Conservation (phyloP, 192 early-diverging fungal species). For the Lobulomyces angularis region DNA sequence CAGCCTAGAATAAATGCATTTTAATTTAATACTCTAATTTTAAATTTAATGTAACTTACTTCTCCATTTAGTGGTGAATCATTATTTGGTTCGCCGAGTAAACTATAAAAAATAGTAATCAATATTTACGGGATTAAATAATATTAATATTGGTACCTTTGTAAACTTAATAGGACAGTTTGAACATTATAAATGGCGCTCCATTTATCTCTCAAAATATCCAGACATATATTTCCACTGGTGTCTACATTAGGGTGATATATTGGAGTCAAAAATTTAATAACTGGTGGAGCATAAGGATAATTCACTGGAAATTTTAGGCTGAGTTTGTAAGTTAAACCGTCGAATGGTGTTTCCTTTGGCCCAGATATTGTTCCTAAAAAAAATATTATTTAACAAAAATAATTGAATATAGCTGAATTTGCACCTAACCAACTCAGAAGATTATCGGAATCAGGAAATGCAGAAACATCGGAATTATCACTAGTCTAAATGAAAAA, state of each 20-base stretch:
- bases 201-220: slow-evolving; percentile 52
- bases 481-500: slow-evolving; percentile 47
- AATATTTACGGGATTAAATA: too few relatives aligned
- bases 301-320: slow-evolving; percentile 38
- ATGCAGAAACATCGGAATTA: slow-evolving; percentile 50
- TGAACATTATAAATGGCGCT: slow-evolving; percentile 41
- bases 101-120: too few relatives aligned
- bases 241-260: slow-evolving; percentile 42
- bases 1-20: too few relatives aligned
- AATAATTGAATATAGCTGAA: not conserved
- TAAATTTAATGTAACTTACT: too few relatives aligned
- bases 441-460: slow-evolving; percentile 46
- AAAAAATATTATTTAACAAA: slow-evolving; percentile 41
- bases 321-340: slow-evolving; percentile 33
- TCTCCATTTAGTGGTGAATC: slow-evolving; percentile 35
- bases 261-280: slow-evolving; percentile 28
- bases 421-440: slow-evolving; percentile 1
- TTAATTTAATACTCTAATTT: too few relatives aligned
- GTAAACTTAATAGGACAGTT: slow-evolving; percentile 38
- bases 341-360: slow-evolving; percentile 29
- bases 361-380: slow-evolving; percentile 35
- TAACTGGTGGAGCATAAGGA: slow-evolving; percentile 32
- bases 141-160: too few relatives aligned
- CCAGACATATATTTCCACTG: slow-evolving; percentile 33
- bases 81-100: slow-evolving; percentile 50